phyloP scores from a whole-genome alignment of 495 filamentous ascomycete genomes.

The Trichoderma virens region DNA sequence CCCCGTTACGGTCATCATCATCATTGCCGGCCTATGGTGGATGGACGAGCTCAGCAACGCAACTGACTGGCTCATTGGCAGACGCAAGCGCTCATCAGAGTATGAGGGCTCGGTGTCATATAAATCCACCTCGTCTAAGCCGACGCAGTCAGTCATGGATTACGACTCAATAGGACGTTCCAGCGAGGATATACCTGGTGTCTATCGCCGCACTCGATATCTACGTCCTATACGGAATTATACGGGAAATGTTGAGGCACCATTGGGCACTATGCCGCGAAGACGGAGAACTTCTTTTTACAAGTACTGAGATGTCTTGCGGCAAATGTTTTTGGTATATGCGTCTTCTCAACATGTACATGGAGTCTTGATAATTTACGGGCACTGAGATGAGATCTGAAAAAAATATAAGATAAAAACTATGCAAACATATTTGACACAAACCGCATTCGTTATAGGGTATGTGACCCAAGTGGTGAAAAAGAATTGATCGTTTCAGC shows the following conservation, averaged over 20 bases:
- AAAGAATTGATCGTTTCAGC: neutral
- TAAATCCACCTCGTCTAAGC: neutral
- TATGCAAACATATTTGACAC: neutral
- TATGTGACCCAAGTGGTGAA: neutral
- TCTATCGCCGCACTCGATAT: neutral
- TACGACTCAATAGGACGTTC: neutral
- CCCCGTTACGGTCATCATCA: constrained; percentile 35
- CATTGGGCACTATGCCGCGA: neutral
- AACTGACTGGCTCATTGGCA: constrained; percentile 12
- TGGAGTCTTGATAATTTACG: too few species aligned
- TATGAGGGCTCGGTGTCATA: neutral
- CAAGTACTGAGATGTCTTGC: neutral
- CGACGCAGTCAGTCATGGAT: neutral
- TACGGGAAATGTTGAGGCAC: neutral
- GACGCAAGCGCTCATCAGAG: neutral
- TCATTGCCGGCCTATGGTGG: constrained; percentile 28
- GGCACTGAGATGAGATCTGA: too few species aligned
- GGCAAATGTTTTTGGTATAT: too few species aligned
- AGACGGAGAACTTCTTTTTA: neutral
- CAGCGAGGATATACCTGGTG: neutral
- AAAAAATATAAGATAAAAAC: neutral
- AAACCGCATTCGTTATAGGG: neutral
- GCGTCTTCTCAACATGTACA: too few species aligned
- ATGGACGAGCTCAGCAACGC: constrained; percentile 26
- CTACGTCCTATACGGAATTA: neutral